Base-by-base conservation (phyloP, 2,329 filamentous ascomycete species). In the Aspergillus awamori region DNA sequence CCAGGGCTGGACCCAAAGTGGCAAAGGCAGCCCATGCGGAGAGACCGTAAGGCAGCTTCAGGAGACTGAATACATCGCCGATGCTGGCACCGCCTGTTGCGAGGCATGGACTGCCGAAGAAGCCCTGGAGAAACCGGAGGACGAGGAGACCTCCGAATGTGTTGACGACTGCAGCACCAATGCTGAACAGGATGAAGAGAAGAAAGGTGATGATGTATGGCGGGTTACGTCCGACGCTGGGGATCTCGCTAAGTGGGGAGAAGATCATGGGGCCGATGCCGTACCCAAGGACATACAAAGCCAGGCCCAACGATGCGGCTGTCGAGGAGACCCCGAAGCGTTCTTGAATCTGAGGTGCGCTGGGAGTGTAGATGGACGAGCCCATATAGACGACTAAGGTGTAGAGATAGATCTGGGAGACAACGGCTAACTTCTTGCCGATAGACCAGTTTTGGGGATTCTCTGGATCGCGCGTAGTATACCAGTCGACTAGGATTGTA, bases 1-100 rank as follows among this genome's bases (percentile, higher is more conserved):
- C 87, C 0, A 89, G 78, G 8, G 86, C 85, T 0, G 83, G 84
- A 1, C 79, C 82, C n/a, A 48, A 78, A 77, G 68, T 64, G 10
- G 65, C 66, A 33, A 65, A 68, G 1, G 80, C 76, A 0, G 85
- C 85, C 87, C 87, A 89, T 0, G 81, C 79, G 17, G 53, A 47
- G 26, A 56, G 53, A 8, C 53, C 53, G n/a, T 56, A 56, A 1
- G 53, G 53, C 8, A 56, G 26, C 30, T 56, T 56, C 4, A 56
- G 30, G 3, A 56, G 39, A n/a, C 53, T 56, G 17, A 47, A 56
- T 13, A 56, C 39, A 26, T 56, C 53, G 24, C 53, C 53, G 26
- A 56, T 56, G 5, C 53, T 56, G 8, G 53, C 53, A 17, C 53
- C 53, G 0, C 59, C 59, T 10, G 59, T 61, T 3, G 59, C 59